phyloP scores from a whole-genome alignment of 495 filamentous ascomycete species.

The Pseudotulostoma volvatum region DNA sequence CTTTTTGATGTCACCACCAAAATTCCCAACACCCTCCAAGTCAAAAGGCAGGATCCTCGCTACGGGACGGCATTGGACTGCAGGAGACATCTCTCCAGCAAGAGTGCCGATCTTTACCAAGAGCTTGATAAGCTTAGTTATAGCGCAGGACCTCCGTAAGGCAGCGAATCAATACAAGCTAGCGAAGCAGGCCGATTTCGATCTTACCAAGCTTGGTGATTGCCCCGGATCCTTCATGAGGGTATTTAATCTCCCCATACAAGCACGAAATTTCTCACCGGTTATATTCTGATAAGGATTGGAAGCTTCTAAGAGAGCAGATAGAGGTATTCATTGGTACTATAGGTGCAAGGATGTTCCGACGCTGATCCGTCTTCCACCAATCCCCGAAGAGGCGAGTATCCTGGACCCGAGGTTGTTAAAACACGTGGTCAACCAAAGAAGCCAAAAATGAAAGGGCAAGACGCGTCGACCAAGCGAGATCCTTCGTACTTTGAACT shows the following conservation, averaged over 20 bases:
- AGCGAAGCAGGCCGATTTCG: background rate
- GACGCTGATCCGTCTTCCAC: background rate
- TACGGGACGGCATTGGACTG: too few species aligned
- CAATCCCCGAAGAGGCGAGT: background rate
- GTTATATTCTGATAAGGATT: background rate
- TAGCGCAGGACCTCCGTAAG: background rate
- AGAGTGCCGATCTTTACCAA: background rate
- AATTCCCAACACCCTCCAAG: too few species aligned
- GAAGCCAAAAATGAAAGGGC: background rate
- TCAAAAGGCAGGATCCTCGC: too few species aligned
- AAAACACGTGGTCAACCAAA: background rate
- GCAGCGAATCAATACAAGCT: background rate
- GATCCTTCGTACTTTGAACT: background rate
- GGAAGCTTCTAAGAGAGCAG: background rate
- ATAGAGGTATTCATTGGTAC: background rate
- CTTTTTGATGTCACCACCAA: background rate
- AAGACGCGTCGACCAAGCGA: background rate
- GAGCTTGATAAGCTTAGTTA: background rate
- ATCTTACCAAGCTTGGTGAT: background rate
- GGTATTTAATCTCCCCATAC: background rate
- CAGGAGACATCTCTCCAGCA: too few species aligned
- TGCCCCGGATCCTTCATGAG: background rate
- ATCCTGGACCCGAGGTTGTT: background rate
- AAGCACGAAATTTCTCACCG: background rate
- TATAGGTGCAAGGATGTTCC: background rate